Conservation (phyloP, 2,329 filamentous ascomycete genomes). For the Nannizzia gypsea region DNA sequence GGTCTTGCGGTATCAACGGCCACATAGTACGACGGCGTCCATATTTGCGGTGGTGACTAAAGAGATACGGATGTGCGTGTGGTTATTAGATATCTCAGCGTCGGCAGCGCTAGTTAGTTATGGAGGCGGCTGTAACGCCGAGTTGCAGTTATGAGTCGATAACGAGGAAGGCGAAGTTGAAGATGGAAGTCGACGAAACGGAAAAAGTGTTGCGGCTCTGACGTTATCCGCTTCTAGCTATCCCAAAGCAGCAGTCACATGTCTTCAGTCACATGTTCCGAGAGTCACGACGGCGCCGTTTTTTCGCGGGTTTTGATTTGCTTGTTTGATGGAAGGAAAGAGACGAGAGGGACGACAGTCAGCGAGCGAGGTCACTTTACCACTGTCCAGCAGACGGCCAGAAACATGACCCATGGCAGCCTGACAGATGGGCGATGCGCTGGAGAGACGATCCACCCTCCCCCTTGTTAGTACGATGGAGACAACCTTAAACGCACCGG, state of each 20-base stretch:
- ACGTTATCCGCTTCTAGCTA: not conserved
- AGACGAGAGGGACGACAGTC: not conserved
- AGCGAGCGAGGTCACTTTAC: not conserved
- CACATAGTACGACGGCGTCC: not conserved
- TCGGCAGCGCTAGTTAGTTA: not conserved
- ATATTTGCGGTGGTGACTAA: not conserved
- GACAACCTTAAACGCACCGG: not conserved
- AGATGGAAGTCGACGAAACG: not conserved
- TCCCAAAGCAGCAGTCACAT: constrained; percentile 1
- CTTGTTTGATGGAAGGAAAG: too few species aligned
- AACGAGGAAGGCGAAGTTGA: not conserved
- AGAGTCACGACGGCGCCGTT: not conserved
- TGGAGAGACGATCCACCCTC: not conserved
- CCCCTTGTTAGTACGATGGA: not conserved
- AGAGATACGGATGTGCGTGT: not conserved
- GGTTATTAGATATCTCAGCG: not conserved
- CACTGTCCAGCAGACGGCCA: too few species aligned
- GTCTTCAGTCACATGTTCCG: constrained; percentile 1
- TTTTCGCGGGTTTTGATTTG: not conserved
- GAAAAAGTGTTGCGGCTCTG: not conserved
- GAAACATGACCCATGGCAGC: not conserved
- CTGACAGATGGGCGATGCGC: not conserved
- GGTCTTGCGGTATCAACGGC: not conserved
- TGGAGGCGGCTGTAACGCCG: not conserved
- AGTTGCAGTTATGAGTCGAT: too few species aligned